These are phyloP conservation scores for Blastobotrys americana DNA, from an alignment of 805 yeast species.

Conservation along the genomic window DNA sequence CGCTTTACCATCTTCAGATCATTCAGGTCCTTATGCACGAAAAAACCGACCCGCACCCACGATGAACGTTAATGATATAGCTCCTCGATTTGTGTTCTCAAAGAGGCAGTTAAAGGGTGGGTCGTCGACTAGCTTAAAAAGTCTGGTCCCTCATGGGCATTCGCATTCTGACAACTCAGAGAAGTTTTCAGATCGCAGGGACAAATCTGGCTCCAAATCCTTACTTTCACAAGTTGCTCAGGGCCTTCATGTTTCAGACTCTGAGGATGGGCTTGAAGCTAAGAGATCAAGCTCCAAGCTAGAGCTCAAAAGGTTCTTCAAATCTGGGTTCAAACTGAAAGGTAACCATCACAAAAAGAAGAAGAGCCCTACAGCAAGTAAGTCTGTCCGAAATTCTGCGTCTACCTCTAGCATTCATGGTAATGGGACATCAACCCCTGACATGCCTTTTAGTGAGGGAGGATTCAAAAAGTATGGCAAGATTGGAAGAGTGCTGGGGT, in stretches of 20 bases:
- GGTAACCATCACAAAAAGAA: conserved; percentile 5
- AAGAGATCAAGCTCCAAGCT: conserved; percentile 28
- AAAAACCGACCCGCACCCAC: conserved; percentile 24
- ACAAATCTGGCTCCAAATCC: neutral
- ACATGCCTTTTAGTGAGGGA: conserved; percentile 35
- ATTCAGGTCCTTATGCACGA: conserved; percentile 31
- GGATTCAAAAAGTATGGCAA: conserved; percentile 62
- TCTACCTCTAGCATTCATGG: conserved; percentile 8
- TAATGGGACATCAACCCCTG: neutral
- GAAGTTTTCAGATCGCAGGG: neutral
- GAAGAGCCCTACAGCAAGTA: conserved; percentile 3
- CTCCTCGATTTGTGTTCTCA: conserved; percentile 31
- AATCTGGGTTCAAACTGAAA: conserved; percentile 21
- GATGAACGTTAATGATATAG: conserved; percentile 25
- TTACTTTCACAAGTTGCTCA: neutral
- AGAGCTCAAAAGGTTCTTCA: conserved; percentile 40
- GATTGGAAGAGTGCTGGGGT: conserved; percentile 68
- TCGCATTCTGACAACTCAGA: too few relatives aligned
- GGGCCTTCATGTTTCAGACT: neutral
- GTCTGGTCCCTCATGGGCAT: conserved; percentile 4
- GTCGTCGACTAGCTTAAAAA: conserved; percentile 9
- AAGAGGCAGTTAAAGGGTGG: conserved; percentile 7
- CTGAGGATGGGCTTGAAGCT: conserved; percentile 6
- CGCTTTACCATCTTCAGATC: conserved; percentile 19
- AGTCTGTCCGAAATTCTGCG: conserved; percentile 2